Evolutionary conservation across 108 stramenopile species (phyloP).

Genomic region (Licmophora abbreviata): DNA sequence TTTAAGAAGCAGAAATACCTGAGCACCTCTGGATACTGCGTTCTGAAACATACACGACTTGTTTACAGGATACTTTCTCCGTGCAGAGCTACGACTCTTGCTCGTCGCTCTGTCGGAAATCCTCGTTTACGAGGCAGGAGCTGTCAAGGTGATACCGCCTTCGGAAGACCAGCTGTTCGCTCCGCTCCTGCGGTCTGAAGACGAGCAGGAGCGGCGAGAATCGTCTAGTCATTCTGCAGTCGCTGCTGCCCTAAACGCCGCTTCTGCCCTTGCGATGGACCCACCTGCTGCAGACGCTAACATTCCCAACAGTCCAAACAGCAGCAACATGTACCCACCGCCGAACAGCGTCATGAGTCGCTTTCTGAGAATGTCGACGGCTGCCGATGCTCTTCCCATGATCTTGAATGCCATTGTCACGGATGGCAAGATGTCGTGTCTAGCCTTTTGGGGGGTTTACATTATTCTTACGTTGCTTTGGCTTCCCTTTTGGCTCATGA

Average conservation of each 20-base stretch:
- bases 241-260: background rate
- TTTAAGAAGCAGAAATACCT: too few relatives aligned
- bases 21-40: too few relatives aligned
- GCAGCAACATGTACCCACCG: background rate
- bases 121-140: too few relatives aligned
- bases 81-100: too few relatives aligned
- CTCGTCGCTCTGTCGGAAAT: too few relatives aligned
- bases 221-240: background rate
- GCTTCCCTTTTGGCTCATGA: constrained; percentile 47
- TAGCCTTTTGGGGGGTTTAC: constrained; percentile 22
- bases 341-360: background rate
- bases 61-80: too few relatives aligned
- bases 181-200: constrained; percentile 5
- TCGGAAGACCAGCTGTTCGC: background rate
- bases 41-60: too few relatives aligned
- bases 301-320: background rate
- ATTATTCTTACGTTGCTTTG: constrained; percentile 27
- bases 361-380: constrained; percentile 14
- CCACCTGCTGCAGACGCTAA: background rate
- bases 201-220: constrained; percentile 1
- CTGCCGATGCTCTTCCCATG: constrained; percentile 38
- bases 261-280: background rate
- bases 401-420: constrained; percentile 20
- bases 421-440: constrained; percentile 34
- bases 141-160: too few relatives aligned